Evolutionary conservation across 176 grass and related monocot species (phyloP).

Genomic region (Carex pumila): DNA sequence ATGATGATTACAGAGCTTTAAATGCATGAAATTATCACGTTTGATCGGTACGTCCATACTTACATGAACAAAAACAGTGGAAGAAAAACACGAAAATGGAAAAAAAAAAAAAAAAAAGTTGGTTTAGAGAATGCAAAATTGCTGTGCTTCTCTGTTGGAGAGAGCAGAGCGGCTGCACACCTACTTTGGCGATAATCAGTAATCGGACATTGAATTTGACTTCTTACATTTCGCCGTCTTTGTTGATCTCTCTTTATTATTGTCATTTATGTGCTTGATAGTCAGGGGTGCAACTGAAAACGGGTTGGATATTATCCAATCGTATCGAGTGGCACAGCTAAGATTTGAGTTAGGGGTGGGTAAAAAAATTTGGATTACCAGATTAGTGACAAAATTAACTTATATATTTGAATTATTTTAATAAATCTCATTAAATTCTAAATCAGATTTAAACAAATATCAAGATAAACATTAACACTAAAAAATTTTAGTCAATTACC

Average conservation of each 20-base stretch:
- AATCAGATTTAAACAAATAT: too few relatives aligned
- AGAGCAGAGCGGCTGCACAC: not conserved
- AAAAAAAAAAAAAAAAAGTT: too few relatives aligned
- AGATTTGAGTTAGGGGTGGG: too few relatives aligned
- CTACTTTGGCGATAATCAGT: not conserved
- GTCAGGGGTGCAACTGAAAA: too few relatives aligned
- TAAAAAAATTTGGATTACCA: too few relatives aligned
- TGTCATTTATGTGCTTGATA: not conserved
- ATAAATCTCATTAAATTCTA: too few relatives aligned
- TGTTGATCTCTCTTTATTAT: not conserved
- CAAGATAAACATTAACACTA: too few relatives aligned
- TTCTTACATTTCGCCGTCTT: not conserved
- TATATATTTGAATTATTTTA: too few relatives aligned
- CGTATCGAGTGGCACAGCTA: too few relatives aligned
- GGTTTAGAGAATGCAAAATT: not conserved
- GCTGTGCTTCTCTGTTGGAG: not conserved
- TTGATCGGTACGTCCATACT: not conserved
- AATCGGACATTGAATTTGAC: not conserved
- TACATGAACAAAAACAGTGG: not conserved
- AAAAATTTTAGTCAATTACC: too few relatives aligned
- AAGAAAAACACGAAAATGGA: not conserved
- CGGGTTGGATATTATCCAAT: too few relatives aligned
- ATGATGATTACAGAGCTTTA: not conserved
- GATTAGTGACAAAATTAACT: too few relatives aligned
- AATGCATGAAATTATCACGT: not conserved